Conservation (phyloP, 2,329 filamentous ascomycete genomes). For the Fusarium hainanense region DNA sequence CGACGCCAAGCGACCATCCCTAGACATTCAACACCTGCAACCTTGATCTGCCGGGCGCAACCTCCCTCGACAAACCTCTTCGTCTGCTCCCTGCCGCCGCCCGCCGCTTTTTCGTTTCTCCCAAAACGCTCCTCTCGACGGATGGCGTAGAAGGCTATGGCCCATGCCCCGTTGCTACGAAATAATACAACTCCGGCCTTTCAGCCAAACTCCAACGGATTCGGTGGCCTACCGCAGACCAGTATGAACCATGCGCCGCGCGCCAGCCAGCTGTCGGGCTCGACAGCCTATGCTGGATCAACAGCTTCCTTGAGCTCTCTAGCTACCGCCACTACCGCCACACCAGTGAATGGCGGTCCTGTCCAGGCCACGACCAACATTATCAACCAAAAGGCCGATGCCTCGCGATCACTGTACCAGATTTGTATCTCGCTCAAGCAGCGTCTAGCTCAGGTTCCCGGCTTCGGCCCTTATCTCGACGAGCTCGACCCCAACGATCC, state of each 20-base stretch:
- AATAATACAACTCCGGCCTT: slow-evolving; percentile 69
- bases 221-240: slow-evolving; percentile 57
- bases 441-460: slow-evolving; percentile 84
- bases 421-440: slow-evolving; percentile 89
- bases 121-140: slow-evolving; percentile 42
- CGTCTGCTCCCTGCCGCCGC: slow-evolving; percentile 16
- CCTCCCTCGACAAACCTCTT: slow-evolving; percentile 28
- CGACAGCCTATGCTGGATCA: slow-evolving; percentile 66
- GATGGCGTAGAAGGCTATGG: slow-evolving; percentile 64
- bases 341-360: slow-evolving; percentile 64
- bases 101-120: slow-evolving; percentile 18
- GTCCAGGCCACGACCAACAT: slow-evolving; percentile 40
- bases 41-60: slow-evolving; percentile 18
- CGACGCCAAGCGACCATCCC: slow-evolving; percentile 37
- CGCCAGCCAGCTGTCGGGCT: slow-evolving; percentile 71
- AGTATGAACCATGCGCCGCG: slow-evolving; percentile 66
- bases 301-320: slow-evolving; percentile 64
- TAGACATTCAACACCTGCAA: slow-evolving; percentile 18
- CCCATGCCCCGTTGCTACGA: slow-evolving; percentile 69
- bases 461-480: slow-evolving; percentile 79
- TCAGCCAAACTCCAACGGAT: slow-evolving; percentile 59
- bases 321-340: slow-evolving; percentile 56
- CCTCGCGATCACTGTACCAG: slow-evolving; percentile 91
- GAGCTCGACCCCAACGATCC: slow-evolving; percentile 79
- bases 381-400: slow-evolving; percentile 92